Conservation (phyloP, 2,329 filamentous ascomycete species). For the Lecanoromycetidae sp. region DNA sequence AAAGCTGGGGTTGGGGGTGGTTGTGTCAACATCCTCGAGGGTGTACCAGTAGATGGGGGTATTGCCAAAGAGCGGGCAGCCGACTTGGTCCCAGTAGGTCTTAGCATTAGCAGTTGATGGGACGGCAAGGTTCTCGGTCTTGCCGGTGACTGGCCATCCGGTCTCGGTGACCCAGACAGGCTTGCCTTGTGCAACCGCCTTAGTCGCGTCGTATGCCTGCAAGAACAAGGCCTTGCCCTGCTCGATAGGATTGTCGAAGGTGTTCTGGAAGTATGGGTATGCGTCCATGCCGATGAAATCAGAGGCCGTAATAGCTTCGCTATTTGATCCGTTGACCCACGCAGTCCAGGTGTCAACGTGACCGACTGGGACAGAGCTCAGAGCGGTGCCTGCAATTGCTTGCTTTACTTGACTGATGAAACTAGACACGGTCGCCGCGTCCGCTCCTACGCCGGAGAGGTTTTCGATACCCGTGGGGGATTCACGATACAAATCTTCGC, state of each 20-base stretch:
- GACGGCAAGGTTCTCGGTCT: constrained; percentile 48
- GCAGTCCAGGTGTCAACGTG: constrained; percentile 87
- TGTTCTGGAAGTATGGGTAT: constrained; percentile 72
- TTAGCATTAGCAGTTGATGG: constrained; percentile 57
- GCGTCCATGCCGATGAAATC: constrained; percentile 76
- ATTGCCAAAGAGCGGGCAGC: constrained; percentile 53
- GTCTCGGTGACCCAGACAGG: constrained; percentile 80
- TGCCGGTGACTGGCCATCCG: constrained; percentile 68
- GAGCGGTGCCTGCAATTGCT: constrained; percentile 49
- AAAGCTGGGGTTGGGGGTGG: constrained; percentile 53
- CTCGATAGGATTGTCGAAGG: constrained; percentile 52
- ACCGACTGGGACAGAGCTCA: constrained; percentile 49
- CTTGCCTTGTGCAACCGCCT: constrained; percentile 50
- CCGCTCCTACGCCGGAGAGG: constrained; percentile 20
- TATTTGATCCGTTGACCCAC: constrained; percentile 62
- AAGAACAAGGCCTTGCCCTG: constrained; percentile 56
- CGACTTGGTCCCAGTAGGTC: constrained; percentile 66
- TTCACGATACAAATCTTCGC: constrained; percentile 74
- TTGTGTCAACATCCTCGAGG: constrained; percentile 60
- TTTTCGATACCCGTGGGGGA: constrained; percentile 52
- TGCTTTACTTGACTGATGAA: constrained; percentile 61
- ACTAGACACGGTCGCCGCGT: constrained; percentile 39
- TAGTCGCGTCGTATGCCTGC: constrained; percentile 50
- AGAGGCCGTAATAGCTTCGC: constrained; percentile 51
- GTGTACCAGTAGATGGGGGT: constrained; percentile 67